Conservation (phyloP, 805 yeast genomes). For the Cyberlindnera japonica region DNA sequence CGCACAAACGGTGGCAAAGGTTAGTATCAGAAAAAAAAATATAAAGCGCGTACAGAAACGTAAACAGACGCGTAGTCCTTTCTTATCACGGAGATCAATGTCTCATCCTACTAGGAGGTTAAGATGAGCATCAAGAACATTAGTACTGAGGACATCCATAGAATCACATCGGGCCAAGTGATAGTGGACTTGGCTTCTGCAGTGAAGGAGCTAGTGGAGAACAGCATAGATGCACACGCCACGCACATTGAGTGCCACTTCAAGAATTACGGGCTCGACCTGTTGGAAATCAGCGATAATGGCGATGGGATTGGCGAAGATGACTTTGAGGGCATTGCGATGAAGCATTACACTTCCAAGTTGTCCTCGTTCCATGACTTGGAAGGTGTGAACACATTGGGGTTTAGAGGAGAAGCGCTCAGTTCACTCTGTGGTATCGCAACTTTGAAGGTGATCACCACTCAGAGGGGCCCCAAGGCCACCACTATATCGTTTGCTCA, state of each 20-base stretch:
- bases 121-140: conserved; percentile 9
- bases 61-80: conserved; percentile 1
- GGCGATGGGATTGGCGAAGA: conserved; percentile 57
- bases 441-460: conserved; percentile 46
- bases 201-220: conserved; percentile 83
- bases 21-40: background rate
- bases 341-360: conserved; percentile 69
- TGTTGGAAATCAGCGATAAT: conserved; percentile 64
- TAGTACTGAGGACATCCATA: conserved; percentile 50
- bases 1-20: background rate
- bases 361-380: conserved; percentile 54
- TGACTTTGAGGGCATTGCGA: conserved; percentile 53
- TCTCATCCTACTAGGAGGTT: background rate
- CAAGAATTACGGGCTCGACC: conserved; percentile 67
- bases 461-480: conserved; percentile 54
- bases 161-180: conserved; percentile 90
- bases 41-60: background rate
- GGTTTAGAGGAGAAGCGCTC: conserved; percentile 81
- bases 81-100: background rate
- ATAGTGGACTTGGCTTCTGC: conserved; percentile 74
- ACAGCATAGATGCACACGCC: conserved; percentile 77
- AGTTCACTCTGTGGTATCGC: conserved; percentile 63
- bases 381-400: conserved; percentile 48
- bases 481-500: conserved; percentile 48
- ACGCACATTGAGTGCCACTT: conserved; percentile 64